Conservation (phyloP, 345 rosid genomes). For the Erysimum cheiranthoides region DNA sequence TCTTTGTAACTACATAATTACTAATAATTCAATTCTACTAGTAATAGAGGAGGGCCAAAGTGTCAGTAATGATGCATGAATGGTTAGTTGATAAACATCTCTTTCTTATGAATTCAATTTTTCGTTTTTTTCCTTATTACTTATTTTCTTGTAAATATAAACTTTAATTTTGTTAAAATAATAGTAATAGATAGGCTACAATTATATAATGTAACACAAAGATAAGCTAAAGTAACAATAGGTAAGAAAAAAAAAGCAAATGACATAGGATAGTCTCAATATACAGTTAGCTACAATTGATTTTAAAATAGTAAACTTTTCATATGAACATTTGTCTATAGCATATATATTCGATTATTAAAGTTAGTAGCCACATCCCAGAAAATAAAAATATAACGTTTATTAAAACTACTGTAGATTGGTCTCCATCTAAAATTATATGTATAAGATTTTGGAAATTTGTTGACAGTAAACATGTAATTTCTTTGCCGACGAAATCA, state of each 20-base stretch:
- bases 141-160: background rate
- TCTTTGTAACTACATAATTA: constrained; percentile 25
- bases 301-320: background rate
- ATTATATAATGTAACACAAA: background rate
- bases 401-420: background rate
- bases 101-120: constrained; percentile 32
- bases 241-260: constrained; percentile 7
- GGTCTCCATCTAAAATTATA: background rate
- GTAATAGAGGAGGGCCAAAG: constrained; percentile 34
- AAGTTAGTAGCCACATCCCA: background rate
- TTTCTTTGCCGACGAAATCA: constrained; percentile 14
- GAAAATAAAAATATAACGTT: background rate
- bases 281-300: background rate
- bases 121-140: background rate
- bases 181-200: background rate
- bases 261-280: constrained; percentile 7
- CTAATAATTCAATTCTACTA: constrained; percentile 26
- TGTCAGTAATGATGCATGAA: constrained; percentile 36
- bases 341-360: too few relatives aligned
- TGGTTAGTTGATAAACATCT: constrained; percentile 45
- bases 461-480: background rate
- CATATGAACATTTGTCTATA: background rate
- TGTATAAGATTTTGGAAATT: background rate
- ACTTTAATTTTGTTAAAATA: background rate
- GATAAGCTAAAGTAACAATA: constrained; percentile 6